Conservation (phyloP, 306 rosid species). For the Potentilla sterilis region DNA sequence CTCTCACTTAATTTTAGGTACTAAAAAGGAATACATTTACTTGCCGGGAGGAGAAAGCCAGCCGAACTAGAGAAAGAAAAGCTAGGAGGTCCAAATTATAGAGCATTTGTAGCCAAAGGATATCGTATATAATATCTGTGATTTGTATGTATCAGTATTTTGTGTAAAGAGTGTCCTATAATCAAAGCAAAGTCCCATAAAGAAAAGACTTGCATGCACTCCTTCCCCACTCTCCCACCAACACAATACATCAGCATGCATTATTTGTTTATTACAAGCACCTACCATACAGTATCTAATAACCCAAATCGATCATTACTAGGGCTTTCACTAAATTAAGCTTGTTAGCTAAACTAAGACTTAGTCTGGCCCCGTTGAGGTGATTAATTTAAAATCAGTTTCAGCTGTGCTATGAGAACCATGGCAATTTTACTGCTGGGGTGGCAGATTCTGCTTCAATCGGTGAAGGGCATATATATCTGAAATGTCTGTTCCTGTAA, state of each 20-base stretch:
- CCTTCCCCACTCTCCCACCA: conserved; percentile 29
- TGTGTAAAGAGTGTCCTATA: conserved; percentile 22
- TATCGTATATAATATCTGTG: background rate
- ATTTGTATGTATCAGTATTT: background rate
- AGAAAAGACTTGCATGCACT: conserved; percentile 20
- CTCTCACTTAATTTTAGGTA: conserved; percentile 31
- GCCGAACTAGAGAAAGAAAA: conserved; percentile 18
- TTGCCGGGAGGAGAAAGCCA: conserved; percentile 43
- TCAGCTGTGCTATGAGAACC: no score
- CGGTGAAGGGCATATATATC: conserved; percentile 8
- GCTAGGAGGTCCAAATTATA: background rate
- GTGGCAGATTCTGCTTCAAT: background rate
- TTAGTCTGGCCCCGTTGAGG: no score
- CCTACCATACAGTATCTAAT: conserved; percentile 15
- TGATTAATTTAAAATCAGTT: no score
- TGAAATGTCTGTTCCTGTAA: background rate
- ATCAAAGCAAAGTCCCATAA: conserved; percentile 21
- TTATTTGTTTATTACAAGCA: conserved; percentile 24
- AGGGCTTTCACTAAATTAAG: background rate
- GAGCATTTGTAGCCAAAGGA: background rate
- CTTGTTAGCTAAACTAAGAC: background rate
- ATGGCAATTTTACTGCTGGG: background rate
- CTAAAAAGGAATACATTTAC: conserved; percentile 27
- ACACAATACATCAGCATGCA: conserved; percentile 21
- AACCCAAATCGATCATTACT: background rate